Evolutionary conservation across 805 yeast species (phyloP).

Genomic region (Yarrowia sp.): DNA sequence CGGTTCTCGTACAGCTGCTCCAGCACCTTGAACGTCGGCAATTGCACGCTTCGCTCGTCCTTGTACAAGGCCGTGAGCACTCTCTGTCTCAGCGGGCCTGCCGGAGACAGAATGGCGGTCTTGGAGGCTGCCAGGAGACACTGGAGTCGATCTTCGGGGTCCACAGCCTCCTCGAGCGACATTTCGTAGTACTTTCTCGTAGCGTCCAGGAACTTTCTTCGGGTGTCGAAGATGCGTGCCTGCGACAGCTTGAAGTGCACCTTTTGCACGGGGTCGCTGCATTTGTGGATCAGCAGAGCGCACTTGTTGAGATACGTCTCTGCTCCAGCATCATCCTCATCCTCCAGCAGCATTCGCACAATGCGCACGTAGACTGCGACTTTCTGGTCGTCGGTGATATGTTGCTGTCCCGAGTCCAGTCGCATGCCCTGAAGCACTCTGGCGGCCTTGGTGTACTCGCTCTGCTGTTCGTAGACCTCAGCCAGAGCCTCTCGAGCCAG

Average conservation of each 20-base stretch:
- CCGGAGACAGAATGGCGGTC: conserved; percentile 38
- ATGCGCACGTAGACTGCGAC: conserved; percentile 34
- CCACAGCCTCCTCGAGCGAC: conserved; percentile 33
- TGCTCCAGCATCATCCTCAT: conserved; percentile 35
- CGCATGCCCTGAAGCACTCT: conserved; percentile 32
- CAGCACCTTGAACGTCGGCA: conserved; percentile 31
- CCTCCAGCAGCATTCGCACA: conserved; percentile 35
- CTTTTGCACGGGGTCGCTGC: conserved; percentile 28
- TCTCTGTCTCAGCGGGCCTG: conserved; percentile 37
- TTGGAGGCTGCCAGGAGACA: conserved; percentile 36
- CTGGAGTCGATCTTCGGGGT: conserved; percentile 33
- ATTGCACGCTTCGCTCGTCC: conserved; percentile 34
- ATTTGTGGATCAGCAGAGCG: conserved; percentile 31
- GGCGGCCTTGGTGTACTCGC: conserved; percentile 33
- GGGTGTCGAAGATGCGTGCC: conserved; percentile 38
- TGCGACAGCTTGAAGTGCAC: conserved; percentile 37
- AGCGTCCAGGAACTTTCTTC: conserved; percentile 37
- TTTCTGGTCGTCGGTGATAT: conserved; percentile 32
- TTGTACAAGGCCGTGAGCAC: conserved; percentile 34
- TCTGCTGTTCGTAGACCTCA: conserved; percentile 31
- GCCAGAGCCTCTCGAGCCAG: conserved; percentile 34
- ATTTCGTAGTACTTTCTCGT: conserved; percentile 36
- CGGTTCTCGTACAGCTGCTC: conserved; percentile 35
- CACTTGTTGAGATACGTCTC: conserved; percentile 34
- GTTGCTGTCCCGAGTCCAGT: conserved; percentile 29